These are phyloP conservation scores for Toxicodendron radicans DNA, from an alignment of 345 rosid genomes.

Conservation along the genomic window DNA sequence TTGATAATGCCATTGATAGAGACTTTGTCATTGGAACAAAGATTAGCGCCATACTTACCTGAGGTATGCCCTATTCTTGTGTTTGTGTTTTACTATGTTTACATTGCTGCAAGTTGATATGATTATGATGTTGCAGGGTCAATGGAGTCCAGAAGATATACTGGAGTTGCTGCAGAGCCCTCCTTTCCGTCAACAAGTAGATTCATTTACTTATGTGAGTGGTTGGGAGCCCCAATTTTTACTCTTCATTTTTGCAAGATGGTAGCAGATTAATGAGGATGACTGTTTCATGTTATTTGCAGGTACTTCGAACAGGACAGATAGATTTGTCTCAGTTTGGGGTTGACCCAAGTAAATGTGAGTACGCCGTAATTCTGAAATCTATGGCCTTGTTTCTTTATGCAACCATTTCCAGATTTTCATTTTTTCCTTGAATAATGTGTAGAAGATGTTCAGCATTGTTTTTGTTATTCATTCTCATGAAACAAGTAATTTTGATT, in stretches of 20 bases:
- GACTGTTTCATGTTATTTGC: constrained; percentile 19
- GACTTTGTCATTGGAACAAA: constrained; percentile 61
- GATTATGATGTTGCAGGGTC: constrained; percentile 59
- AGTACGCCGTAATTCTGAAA: constrained; percentile 26
- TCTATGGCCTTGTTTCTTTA: background rate
- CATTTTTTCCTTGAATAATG: too few relatives aligned
- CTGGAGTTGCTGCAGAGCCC: constrained; percentile 89
- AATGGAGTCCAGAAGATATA: constrained; percentile 68
- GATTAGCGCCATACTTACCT: constrained; percentile 72
- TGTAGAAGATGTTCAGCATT: too few relatives aligned
- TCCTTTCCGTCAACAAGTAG: constrained; percentile 97
- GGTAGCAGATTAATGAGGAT: background rate
- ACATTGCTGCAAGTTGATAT: constrained; percentile 12
- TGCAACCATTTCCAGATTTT: too few relatives aligned
- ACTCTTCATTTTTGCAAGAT: constrained; percentile 4
- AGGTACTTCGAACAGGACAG: constrained; percentile 98
- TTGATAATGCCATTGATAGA: constrained; percentile 86
- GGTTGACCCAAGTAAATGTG: constrained; percentile 86
- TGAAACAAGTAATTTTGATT: too few relatives aligned
- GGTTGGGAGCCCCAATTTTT: constrained; percentile 16
- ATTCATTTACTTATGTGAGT: constrained; percentile 89
- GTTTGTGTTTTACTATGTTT: background rate
- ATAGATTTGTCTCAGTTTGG: constrained; percentile 94
- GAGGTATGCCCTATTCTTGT: constrained; percentile 53
- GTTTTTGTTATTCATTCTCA: too few relatives aligned